phyloP scores from a whole-genome alignment of 768 basidiomycete genomes.

The Sarcodon aspratus region DNA sequence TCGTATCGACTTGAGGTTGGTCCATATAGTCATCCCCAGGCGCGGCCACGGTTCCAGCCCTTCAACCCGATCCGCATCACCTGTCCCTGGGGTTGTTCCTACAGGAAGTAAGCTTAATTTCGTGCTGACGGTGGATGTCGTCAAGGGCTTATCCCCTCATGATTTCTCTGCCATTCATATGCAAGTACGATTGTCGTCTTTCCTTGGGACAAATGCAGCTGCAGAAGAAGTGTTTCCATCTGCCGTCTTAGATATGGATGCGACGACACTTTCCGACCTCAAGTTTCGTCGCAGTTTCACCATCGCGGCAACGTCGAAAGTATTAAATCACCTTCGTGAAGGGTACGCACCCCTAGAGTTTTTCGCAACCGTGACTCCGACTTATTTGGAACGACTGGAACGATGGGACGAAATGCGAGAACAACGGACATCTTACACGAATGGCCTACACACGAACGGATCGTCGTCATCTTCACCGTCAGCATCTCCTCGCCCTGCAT shows the following conservation, averaged over 20 bases:
- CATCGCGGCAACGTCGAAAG: constrained; percentile 63
- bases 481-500: constrained; percentile 19
- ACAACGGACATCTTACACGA: constrained; percentile 32
- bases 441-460: constrained; percentile 16
- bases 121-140: constrained; percentile 73
- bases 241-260: constrained; percentile 59
- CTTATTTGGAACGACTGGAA: constrained; percentile 82
- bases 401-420: constrained; percentile 93
- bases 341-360: constrained; percentile 85
- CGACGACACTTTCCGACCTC: constrained; percentile 62
- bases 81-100: constrained; percentile 52
- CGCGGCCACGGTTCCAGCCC: constrained; percentile 48
- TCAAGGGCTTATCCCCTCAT: constrained; percentile 83
- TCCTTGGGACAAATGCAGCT: constrained; percentile 58
- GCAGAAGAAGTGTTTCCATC: constrained; percentile 83
- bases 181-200: constrained; percentile 80
- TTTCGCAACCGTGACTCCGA: constrained; percentile 72
- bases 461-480: constrained; percentile 20
- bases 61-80: constrained; percentile 69
- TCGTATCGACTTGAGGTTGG: constrained; percentile 73
- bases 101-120: constrained; percentile 77
- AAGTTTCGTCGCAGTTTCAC: constrained; percentile 79
- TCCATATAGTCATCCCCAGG: constrained; percentile 56
- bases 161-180: constrained; percentile 82
- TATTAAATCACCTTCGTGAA: constrained; percentile 57